phyloP scores from a whole-genome alignment of 345 rosid genomes.

The Heritiera fomes region DNA sequence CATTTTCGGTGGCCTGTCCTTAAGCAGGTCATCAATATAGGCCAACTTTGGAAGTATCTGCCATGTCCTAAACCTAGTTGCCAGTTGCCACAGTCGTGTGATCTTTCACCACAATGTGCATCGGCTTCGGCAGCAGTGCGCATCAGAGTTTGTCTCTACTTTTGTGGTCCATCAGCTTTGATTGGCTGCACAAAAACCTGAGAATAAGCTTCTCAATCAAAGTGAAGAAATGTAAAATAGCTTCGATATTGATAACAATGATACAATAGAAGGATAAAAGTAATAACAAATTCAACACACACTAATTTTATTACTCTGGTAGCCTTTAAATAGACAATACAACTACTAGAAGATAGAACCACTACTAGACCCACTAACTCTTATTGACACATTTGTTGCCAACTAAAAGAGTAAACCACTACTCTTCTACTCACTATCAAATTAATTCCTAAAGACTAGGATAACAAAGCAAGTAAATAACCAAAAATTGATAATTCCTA shows the following conservation, averaged over 20 bases:
- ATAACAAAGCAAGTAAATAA: too few relatives aligned
- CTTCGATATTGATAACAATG: not conserved
- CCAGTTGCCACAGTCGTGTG: not conserved
- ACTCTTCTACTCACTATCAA: too few relatives aligned
- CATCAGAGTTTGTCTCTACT: not conserved
- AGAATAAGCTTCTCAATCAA: not conserved
- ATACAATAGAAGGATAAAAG: too few relatives aligned
- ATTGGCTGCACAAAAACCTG: not conserved
- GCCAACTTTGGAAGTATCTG: not conserved
- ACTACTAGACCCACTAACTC: too few relatives aligned
- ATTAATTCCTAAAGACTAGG: too few relatives aligned
- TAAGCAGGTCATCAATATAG: not conserved
- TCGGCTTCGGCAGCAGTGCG: not conserved
- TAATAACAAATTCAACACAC: too few relatives aligned
- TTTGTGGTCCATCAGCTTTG: conserved; percentile 1
- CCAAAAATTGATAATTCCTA: too few relatives aligned
- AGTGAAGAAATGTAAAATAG: not conserved
- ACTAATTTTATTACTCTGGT: too few relatives aligned
- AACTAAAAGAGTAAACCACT: too few relatives aligned
- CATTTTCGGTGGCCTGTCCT: not conserved
- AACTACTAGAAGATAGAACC: too few relatives aligned
- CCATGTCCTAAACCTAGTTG: not conserved
- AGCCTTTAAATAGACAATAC: too few relatives aligned
- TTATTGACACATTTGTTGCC: too few relatives aligned
- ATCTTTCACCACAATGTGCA: conserved; percentile 2